Evolutionary conservation across 164 flowering plant genomes (phyloP).

Genomic region (Akebia trifoliata): DNA sequence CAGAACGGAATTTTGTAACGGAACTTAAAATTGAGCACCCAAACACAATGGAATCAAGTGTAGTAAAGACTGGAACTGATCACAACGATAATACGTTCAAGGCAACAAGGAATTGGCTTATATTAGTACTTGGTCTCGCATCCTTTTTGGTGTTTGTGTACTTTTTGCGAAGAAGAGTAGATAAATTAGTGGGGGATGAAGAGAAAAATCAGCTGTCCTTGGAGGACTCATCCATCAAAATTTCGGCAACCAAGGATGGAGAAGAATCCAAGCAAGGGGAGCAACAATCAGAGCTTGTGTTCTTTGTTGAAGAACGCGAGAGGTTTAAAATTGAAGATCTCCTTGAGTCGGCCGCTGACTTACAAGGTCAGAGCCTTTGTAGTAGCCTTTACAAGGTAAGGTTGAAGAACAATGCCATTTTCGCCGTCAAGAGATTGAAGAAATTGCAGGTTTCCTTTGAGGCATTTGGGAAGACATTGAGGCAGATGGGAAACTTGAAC

Average conservation of each 20-base stretch:
- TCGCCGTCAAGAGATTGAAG: slow-evolving; percentile 62
- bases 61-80: background rate
- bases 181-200: slow-evolving; percentile 11
- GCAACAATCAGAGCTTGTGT: slow-evolving; percentile 32
- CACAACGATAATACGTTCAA: background rate
- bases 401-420: slow-evolving; percentile 27
- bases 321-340: slow-evolving; percentile 46
- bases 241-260: slow-evolving; percentile 1
- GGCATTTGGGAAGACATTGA: slow-evolving; percentile 40
- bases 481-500: slow-evolving; percentile 40
- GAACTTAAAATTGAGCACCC: slow-evolving; percentile 3
- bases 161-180: slow-evolving; percentile 9
- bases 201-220: slow-evolving; percentile 19
- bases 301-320: slow-evolving; percentile 40
- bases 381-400: slow-evolving; percentile 58
- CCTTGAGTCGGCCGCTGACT: slow-evolving; percentile 43
- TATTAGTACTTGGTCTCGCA: slow-evolving; percentile 14
- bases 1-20: slow-evolving; percentile 5
- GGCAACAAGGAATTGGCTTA: background rate
- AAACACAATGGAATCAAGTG: slow-evolving; percentile 2
- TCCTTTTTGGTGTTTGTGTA: slow-evolving; percentile 18
- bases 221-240: slow-evolving; percentile 16
- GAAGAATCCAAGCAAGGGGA: slow-evolving; percentile 22
- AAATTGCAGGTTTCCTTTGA: slow-evolving; percentile 35
- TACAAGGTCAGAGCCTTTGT: slow-evolving; percentile 35